These are phyloP conservation scores for Trichoderma gracile DNA, from an alignment of 2,329 filamentous ascomycete genomes.

Conservation along the genomic window DNA sequence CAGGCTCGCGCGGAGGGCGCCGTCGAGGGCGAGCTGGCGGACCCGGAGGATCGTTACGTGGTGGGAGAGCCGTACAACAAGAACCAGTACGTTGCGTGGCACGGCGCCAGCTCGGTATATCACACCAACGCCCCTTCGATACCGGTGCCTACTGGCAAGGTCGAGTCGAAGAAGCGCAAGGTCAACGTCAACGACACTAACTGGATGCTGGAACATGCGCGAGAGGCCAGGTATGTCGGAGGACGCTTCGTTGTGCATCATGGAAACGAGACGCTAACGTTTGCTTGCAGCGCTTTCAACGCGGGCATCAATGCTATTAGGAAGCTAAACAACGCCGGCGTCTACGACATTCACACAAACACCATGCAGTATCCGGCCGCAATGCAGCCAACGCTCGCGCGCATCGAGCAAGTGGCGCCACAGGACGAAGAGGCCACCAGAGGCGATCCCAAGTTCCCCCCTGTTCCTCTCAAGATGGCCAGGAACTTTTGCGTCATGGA, in stretches of 20 bases:
- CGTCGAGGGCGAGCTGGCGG: constrained; percentile 85
- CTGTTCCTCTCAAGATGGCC: constrained; percentile 50
- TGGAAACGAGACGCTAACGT: neutral
- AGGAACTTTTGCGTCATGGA: constrained; percentile 61
- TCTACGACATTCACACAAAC: constrained; percentile 96
- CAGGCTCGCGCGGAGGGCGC: constrained; percentile 74
- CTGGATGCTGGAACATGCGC: constrained; percentile 94
- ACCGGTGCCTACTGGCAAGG: constrained; percentile 74
- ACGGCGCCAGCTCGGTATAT: constrained; percentile 93
- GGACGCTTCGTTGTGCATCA: constrained; percentile 18
- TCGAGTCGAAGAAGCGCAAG: constrained; percentile 78
- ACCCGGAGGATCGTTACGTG: constrained; percentile 80
- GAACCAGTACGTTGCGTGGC: constrained; percentile 98
- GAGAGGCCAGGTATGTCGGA: constrained; percentile 74
- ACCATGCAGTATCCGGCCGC: constrained; percentile 80
- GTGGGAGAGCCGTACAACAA: constrained; percentile 90
- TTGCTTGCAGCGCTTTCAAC: constrained; percentile 74
- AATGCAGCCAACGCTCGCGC: constrained; percentile 86
- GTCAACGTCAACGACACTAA: constrained; percentile 90
- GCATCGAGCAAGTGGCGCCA: constrained; percentile 70
- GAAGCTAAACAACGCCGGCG: constrained; percentile 67
- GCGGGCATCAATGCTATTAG: constrained; percentile 68
- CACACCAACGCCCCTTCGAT: constrained; percentile 77
- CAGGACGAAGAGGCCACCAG: constrained; percentile 38
- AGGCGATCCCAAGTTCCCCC: constrained; percentile 46